These are phyloP conservation scores for Dimargaris cristalligena DNA, from an alignment of 192 early-diverging fungal genomes.

Conservation along the genomic window DNA sequence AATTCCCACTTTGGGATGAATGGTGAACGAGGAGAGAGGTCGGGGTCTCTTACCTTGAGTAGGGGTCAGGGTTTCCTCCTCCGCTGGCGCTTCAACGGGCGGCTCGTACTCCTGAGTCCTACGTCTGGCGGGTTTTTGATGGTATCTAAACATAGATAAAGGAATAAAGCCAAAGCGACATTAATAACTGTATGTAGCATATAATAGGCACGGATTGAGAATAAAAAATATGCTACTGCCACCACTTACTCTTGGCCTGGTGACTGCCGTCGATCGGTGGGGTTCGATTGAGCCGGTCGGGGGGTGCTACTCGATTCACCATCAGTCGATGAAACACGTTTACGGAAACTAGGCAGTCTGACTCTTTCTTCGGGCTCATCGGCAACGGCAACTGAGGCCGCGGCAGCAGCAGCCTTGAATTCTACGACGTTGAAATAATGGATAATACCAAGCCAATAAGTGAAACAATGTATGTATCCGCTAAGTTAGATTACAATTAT, in stretches of 20 bases:
- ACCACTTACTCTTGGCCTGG: neutral
- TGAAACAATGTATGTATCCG: too few species aligned
- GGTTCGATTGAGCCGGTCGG: neutral
- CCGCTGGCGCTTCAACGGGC: neutral
- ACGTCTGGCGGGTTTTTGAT: too few species aligned
- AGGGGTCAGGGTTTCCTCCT: neutral
- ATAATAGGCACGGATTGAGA: neutral
- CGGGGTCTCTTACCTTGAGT: neutral
- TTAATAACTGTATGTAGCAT: neutral
- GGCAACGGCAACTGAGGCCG: too few species aligned
- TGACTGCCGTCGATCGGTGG: neutral
- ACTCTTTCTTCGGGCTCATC: neutral
- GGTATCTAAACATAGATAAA: too few species aligned
- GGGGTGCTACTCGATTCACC: neutral
- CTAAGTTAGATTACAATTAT: neutral
- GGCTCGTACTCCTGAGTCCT: neutral
- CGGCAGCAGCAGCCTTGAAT: too few species aligned
- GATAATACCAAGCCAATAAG: too few species aligned
- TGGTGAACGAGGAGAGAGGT: neutral
- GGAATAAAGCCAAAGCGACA: too few species aligned
- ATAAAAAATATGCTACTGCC: too few species aligned
- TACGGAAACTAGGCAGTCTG: neutral
- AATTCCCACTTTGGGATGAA: neutral
- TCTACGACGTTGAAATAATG: too few species aligned
- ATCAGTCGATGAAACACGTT: neutral